Evolutionary conservation across 495 filamentous ascomycete genomes (phyloP), one percentile per base, ranked within the genome.

Genomic region (Neurospora pannonica): DNA sequence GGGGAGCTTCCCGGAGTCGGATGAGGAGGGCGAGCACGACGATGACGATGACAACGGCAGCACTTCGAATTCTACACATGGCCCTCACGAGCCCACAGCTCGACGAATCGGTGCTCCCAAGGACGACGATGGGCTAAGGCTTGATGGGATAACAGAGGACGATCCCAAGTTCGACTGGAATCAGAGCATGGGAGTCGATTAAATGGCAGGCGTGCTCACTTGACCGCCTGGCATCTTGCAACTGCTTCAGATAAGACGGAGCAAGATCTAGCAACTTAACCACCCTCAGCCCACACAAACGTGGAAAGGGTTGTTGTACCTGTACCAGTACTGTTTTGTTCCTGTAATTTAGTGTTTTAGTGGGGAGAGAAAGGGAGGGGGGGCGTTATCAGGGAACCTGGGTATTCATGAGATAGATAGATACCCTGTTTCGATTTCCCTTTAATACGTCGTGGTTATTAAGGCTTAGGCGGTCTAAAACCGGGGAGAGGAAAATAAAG

Each of bases 131-230:
- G 54, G 54, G 28, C 34, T 19, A 1, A 67, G 54, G 28, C 54
- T 67, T 8, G 54, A 21, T 34, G 54, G 28, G 15, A 34, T 19
- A 67, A 2, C 28, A 3, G 54, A 67, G 3, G 15, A 67, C 28
- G 54, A 67, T 17, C 15, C 54, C 31, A 34, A 74, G 15, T 70
- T 46, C 21, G 77, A 78, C 34, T 77, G 79, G 76, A 76, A 71
- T 54, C 76, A 76, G n/a, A 78, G 76, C 74, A 76, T 76, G 78
- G 82, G 81, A 36, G 82, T 83, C 60, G 82, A 83, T 76, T 83
- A 77, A 72, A 70, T 73, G 38, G 37, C 4, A 24, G 38, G 37
- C 4, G 54, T 7, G 54, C 54, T 62, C 1, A 54, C 46, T 24
- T 24, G 10, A 2, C 10, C n/a, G 5, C 6, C 21, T 24, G 10